phyloP scores from a whole-genome alignment of 148 eudicot species.

The Talinum fruticosum region DNA sequence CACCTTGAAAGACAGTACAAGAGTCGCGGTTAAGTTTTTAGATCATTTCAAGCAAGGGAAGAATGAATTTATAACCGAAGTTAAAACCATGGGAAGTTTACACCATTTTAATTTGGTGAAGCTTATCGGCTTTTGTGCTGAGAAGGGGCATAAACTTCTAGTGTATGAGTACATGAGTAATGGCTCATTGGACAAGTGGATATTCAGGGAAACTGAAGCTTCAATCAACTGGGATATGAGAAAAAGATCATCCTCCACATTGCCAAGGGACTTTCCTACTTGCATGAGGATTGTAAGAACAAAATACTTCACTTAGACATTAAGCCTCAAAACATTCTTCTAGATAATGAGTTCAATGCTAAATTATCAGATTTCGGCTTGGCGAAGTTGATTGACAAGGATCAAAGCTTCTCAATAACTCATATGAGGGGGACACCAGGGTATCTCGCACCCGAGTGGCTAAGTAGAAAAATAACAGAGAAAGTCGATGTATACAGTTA shows the following conservation, averaged over 20 bases:
- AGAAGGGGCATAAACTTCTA: conserved; percentile 1
- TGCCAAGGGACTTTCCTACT: conserved; percentile 14
- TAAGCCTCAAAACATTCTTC: conserved; percentile 4
- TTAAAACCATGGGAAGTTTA: conserved; percentile 8
- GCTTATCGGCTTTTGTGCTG: conserved; percentile 21
- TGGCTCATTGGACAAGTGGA: conserved; percentile 23
- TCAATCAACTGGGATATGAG: conserved; percentile 14
- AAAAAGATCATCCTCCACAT: conserved; percentile 17
- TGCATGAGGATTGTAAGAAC: neutral
- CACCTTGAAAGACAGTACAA: neutral
- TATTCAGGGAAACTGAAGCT: neutral
- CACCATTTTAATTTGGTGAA: conserved; percentile 21
- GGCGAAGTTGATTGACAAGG: conserved; percentile 3
- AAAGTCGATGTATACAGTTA: conserved; percentile 7
- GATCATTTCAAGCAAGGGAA: conserved; percentile 16
- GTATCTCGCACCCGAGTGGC: neutral
- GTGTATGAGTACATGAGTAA: conserved; percentile 24
- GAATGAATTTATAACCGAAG: conserved; percentile 19
- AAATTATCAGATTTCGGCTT: neutral
- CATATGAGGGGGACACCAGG: conserved; percentile 4
- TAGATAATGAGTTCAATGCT: neutral
- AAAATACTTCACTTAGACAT: neutral
- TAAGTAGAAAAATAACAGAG: neutral
- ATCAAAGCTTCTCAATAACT: neutral
- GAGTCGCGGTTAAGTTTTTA: conserved; percentile 17